phyloP scores from a whole-genome alignment of 1,139 yeast genomes.

The Meyerozyma elateridarum region DNA sequence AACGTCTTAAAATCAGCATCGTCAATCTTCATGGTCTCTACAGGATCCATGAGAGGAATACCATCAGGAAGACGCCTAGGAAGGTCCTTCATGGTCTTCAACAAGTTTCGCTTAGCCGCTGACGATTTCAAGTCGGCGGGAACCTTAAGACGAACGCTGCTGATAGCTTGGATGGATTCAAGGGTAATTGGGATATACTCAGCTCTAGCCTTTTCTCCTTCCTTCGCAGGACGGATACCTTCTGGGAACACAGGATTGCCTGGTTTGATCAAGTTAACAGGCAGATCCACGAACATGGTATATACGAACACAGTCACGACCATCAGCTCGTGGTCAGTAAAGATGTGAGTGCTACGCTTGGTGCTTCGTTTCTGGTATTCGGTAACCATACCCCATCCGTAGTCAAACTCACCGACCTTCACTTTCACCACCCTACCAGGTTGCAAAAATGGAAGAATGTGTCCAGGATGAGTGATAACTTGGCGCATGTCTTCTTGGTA shows the following conservation, averaged over 20 bases:
- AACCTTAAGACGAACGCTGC: constrained; percentile 74
- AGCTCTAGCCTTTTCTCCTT: constrained; percentile 67
- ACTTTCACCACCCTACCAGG: constrained; percentile 83
- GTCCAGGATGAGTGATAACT: constrained; percentile 90
- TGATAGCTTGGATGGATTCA: constrained; percentile 66
- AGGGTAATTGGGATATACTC: constrained; percentile 84
- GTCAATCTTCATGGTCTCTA: constrained; percentile 85
- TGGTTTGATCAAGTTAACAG: constrained; percentile 65
- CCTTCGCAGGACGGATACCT: constrained; percentile 79
- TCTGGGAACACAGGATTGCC: constrained; percentile 74
- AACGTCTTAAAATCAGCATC: constrained; percentile 71
- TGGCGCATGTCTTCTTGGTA: constrained; percentile 78
- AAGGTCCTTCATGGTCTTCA: constrained; percentile 75
- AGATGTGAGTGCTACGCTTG: constrained; percentile 50
- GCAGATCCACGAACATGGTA: constrained; percentile 74
- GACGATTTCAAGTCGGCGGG: constrained; percentile 76
- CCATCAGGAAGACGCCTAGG: constrained; percentile 85
- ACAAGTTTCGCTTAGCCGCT: constrained; percentile 67
- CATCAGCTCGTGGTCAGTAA: constrained; percentile 80
- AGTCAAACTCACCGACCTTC: constrained; percentile 54
- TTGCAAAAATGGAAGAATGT: constrained; percentile 76
- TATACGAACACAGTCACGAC: constrained; percentile 80
- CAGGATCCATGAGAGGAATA: constrained; percentile 82
- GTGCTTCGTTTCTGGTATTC: constrained; percentile 66
- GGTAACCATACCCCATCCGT: constrained; percentile 94